Base-by-base conservation (phyloP, 2,329 filamentous ascomycete genomes). In the Botryotinia narcissicola region DNA sequence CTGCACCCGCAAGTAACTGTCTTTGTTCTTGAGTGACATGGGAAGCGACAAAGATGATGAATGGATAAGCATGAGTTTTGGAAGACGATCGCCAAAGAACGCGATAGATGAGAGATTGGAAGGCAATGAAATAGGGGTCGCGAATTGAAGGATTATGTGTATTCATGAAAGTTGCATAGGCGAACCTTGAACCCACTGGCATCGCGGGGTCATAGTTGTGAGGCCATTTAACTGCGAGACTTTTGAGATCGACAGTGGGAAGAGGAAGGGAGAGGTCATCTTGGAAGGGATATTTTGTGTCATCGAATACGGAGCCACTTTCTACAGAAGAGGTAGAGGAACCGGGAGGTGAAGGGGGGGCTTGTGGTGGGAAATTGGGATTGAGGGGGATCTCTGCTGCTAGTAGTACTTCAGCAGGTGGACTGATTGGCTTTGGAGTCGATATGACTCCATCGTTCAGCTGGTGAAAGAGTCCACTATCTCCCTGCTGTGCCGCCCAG, bases 171-270 rank as follows among this genome's bases (percentile, higher is more conserved):
- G 75, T 74, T 29, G 75, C 70, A 54, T 74, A 76, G 46, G 70
- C 70, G 46, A 35, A 72, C 20, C 44, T 25, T 18, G 67, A 46
- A 46, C 35, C 57, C 8, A 54, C 9, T 1, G 63, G 93, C 93
- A 6, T 9, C 7, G 63, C 59, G 35, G 63, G 63, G 37, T 73
- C 48, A 22, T 73, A 73, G n/a, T 70, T 73, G 71, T 62, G 71
- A n/a, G 71, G 71, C 63, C 64, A 69, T 51, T 61, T 37, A 3
- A 32, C 12, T 37, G 51, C 48, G 57, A 69, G 48, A 12, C 6
- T 51, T 29, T 57, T 35, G 44, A 73, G 63, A 42, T 69, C 35
- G 25, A 59, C 20, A 22, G 40, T 62, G 5, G 63, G 54, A 9
- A 69, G 54, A n/a, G 71, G 63, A 29, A 73, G 54, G 6, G 44